Conservation (phyloP, 805 yeast genomes). For the Metschnikowia borealis region DNA sequence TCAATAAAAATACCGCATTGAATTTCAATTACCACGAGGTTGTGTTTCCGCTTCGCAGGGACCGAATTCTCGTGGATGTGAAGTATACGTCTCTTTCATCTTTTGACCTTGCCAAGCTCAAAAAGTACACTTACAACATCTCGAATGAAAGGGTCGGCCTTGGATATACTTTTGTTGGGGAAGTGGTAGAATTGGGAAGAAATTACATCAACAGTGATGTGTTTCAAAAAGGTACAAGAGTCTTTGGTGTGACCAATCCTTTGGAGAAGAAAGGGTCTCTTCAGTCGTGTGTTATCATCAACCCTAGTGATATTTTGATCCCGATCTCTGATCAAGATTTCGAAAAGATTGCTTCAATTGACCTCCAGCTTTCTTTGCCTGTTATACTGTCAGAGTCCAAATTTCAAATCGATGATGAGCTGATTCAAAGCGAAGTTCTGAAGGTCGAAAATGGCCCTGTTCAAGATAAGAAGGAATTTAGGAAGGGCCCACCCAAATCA, state of each 20-base stretch:
- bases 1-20: conserved; percentile 42
- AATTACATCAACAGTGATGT: conserved; percentile 22
- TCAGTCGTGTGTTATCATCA: conserved; percentile 52
- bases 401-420: conserved; percentile 11
- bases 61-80: conserved; percentile 54
- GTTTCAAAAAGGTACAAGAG: conserved; percentile 56
- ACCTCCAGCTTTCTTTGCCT: conserved; percentile 21
- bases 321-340: conserved; percentile 25
- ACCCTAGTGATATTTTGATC: conserved; percentile 38
- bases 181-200: conserved; percentile 51
- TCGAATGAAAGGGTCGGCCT: conserved; percentile 56
- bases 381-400: conserved; percentile 1
- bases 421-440: neutral
- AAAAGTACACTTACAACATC: conserved; percentile 49
- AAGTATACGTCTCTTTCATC: conserved; percentile 61
- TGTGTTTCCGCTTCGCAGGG: conserved; percentile 44
- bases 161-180: conserved; percentile 70
- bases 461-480: neutral
- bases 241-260: conserved; percentile 59
- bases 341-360: conserved; percentile 19
- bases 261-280: conserved; percentile 52
- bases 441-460: neutral
- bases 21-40: conserved; percentile 52
- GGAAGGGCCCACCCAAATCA: conserved; percentile 2
- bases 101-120: conserved; percentile 57